Base-by-base conservation (phyloP, 2,329 filamentous ascomycete species). In the Claviceps capensis region DNA sequence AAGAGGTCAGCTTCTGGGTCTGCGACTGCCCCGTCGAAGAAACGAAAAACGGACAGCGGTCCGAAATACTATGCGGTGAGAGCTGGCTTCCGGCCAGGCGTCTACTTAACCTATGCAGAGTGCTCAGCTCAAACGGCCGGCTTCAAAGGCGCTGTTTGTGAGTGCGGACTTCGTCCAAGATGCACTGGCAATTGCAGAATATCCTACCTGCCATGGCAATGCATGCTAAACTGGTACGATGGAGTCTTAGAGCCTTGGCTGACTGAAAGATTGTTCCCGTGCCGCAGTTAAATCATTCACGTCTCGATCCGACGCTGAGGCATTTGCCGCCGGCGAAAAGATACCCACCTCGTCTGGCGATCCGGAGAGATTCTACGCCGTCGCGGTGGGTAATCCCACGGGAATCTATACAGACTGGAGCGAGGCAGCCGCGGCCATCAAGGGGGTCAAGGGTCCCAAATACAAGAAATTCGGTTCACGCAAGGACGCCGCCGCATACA, bases 251-350 rank as follows among this genome's bases (percentile, higher is more conserved):
- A 30, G 8, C 26, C 26, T 9, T 30, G 8, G 26, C 26, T 30
- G 1, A 30, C 26, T 30, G 26, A 30, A 30, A 30, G 3, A 19
- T 42, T 42, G 8, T 9, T 42, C 13, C 23, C 19, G 17, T 19
- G n/a, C 19, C 19, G 7, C 42, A 93, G 88, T 86, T 72, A 91
- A 93, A 70, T 88, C 85, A 1, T 96, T 95, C 63, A 69, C 75
- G 9, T 81, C 77, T 0, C 72, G 76, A 53, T 77, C 82, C 56
- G 88, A 95, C 54, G 91, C 91, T n/a, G 78, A 86, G 60, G 81
- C 79, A 2, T 96, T 87, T 63, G 74, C 88, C 26, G 79, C 76
- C 1, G 86, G 86, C 47, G 76, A 75, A 57, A 61, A 65, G 26
- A 61, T 65, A 5, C 62, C 67, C 16, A 61, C 68, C 19, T 61